Evolutionary conservation across 1,284 basidiomycete genomes (phyloP).

Genomic region (Meripilus lineatus): DNA sequence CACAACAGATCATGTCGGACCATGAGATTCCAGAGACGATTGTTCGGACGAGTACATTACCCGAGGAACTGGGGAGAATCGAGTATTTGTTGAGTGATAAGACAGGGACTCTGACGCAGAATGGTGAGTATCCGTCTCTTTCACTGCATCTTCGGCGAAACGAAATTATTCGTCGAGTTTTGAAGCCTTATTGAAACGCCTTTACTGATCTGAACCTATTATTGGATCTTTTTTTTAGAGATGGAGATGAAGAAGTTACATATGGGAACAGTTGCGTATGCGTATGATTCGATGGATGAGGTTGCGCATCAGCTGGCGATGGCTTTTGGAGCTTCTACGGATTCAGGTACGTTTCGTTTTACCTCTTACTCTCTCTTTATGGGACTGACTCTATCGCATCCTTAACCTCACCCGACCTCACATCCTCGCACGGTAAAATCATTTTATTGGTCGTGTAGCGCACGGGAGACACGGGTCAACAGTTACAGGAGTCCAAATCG

Average conservation of each 20-base stretch:
- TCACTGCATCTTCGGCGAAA: neutral
- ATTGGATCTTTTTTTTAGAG: constrained; percentile 44
- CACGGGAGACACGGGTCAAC: constrained; percentile 45
- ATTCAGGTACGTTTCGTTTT: constrained; percentile 33
- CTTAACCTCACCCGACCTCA: no score
- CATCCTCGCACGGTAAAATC: no score
- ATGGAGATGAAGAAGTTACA: constrained; percentile 99
- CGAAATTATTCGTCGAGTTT: no score
- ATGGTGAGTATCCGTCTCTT: constrained; percentile 53
- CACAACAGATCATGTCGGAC: constrained; percentile 93
- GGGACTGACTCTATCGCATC: no score
- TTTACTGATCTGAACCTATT: constrained; percentile 4
- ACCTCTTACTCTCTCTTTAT: no score
- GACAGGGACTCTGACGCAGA: constrained; percentile 97
- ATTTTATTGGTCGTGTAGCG: constrained; percentile 20
- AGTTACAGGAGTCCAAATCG: constrained; percentile 74
- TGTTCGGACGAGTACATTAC: constrained; percentile 93
- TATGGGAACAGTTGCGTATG: constrained; percentile 98
- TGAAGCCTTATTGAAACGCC: no score
- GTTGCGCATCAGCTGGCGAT: constrained; percentile 84
- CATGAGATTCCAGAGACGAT: constrained; percentile 92
- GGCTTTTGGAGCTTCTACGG: constrained; percentile 65
- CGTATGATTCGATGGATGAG: constrained; percentile 97
- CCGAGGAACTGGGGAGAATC: constrained; percentile 95
- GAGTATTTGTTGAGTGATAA: constrained; percentile 97